These are phyloP conservation scores for Chlorencoelia australis DNA, from an alignment of 2,329 filamentous ascomycete genomes.

Conservation along the genomic window DNA sequence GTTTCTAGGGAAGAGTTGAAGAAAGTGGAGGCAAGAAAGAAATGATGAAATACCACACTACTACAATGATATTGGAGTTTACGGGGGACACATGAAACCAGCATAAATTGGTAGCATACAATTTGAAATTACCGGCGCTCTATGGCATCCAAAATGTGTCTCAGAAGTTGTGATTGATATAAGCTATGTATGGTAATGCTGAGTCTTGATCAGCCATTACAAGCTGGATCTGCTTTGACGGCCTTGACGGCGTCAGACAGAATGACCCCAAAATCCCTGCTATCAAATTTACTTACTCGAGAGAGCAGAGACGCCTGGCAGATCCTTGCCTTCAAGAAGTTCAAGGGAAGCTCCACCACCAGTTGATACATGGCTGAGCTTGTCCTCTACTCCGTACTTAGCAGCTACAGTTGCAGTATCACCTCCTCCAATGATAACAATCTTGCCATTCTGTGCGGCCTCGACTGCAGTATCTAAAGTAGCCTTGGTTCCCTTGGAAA, in stretches of 20 bases:
- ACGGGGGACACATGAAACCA: slow-evolving; percentile 15
- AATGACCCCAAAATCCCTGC: not conserved
- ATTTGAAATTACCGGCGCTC: slow-evolving; percentile 18
- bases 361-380: slow-evolving; percentile 96
- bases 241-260: slow-evolving; percentile 24
- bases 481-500: slow-evolving; percentile 83
- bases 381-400: slow-evolving; percentile 92
- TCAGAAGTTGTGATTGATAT: slow-evolving; percentile 12
- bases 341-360: slow-evolving; percentile 93
- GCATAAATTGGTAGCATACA: slow-evolving; percentile 22
- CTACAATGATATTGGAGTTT: slow-evolving; percentile 20
- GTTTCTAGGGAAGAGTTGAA: slow-evolving; percentile 71
- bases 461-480: slow-evolving; percentile 82
- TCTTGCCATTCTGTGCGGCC: slow-evolving; percentile 74
- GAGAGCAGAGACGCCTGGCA: slow-evolving; percentile 87
- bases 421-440: slow-evolving; percentile 96
- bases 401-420: slow-evolving; percentile 96
- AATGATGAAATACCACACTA: slow-evolving; percentile 36
- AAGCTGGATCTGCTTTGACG: slow-evolving; percentile 21
- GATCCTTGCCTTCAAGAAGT: slow-evolving; percentile 93
- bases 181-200: slow-evolving; percentile 19
- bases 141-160: slow-evolving; percentile 7
- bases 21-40: slow-evolving; percentile 76
- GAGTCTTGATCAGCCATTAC: too few species aligned
- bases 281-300: slow-evolving; percentile 55